Base-by-base conservation (phyloP, 2,329 filamentous ascomycete genomes). In the Fusarium duplospermum region DNA sequence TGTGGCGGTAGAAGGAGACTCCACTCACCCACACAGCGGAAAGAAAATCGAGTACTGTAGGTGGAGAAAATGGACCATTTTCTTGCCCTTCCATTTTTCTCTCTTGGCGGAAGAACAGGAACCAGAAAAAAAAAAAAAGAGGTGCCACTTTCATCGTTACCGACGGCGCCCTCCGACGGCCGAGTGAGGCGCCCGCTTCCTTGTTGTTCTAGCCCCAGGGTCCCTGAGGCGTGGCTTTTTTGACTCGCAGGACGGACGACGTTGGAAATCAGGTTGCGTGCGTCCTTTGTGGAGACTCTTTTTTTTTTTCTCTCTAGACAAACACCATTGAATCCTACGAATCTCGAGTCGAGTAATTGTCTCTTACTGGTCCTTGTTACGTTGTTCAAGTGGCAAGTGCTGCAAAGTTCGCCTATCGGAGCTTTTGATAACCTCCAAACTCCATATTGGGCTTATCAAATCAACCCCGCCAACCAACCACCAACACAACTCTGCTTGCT, bases 131-230 rank as follows among this genome's bases (percentile, higher is more conserved):
- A n/a, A 13, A 38, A 24, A 18, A 38, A 64, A 62, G 35, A 45
- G 47, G 33, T 35, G 33, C 33, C 47, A 62, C 58, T 70, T 68
- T 63, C 50, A 56, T 65, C 66, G 58, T 65, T 65, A 69, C 64
- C 63, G 62, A 71, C 73, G 76, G 76, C 70, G 72, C 70, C 72
- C 75, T 74, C 76, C 75, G 72, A 72, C 54, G 62, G 61, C 68
- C 68, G 64, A 67, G 66, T 64, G 45, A 57, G 60, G 61, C 64
- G 60, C 64, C 63, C 38, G 38, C 59, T 62, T 45, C 52, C 58
- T 33, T 54, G 61, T 29, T 29, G 62, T 63, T 61, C 71, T 72
- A 73, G 57, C 70, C 68, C 52, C 64, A 45, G 45, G 69, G 45
- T 14, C 31, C 38, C 29, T 14, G 22, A 36, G 24, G 22, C 13